Percentiles rank a stretch among this genome's conserved stretches.
phyloP scores from a whole-genome alignment of 345 rosid genomes.

The Acer yangbiense region DNA sequence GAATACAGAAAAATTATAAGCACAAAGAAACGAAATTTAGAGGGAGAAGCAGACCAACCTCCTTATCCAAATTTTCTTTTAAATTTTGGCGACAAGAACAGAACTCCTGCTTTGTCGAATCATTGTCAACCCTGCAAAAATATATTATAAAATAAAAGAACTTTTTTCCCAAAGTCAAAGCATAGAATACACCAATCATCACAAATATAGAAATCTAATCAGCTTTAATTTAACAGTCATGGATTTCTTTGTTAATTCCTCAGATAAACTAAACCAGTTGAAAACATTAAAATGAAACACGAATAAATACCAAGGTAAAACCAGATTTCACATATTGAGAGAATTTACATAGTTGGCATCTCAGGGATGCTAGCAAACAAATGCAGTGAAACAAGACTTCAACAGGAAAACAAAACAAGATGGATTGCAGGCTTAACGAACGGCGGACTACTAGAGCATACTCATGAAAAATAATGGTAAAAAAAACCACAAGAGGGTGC shows the following conservation, averaged over 20 bases:
- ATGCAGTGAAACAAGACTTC: background rate
- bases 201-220: background rate
- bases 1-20: background rate
- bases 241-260: background rate
- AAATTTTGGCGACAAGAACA: slow-evolving; percentile 36
- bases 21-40: background rate
- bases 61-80: slow-evolving; percentile 23
- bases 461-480: background rate
- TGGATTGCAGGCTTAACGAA: background rate
- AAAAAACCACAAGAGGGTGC: background rate
- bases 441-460: background rate
- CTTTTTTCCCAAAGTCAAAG: background rate
- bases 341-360: background rate
- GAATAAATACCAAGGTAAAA: background rate
- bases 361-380: background rate
- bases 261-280: background rate
- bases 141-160: background rate
- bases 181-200: background rate
- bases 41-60: slow-evolving; percentile 38
- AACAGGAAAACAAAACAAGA: background rate
- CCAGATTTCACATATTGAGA: background rate
- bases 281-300: slow-evolving; percentile 4
- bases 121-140: slow-evolving; percentile 41
- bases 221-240: background rate
- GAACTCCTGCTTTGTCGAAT: slow-evolving; percentile 27